phyloP scores from a whole-genome alignment of 2,329 filamentous ascomycete species.

The Pyrenophora seminiperda region DNA sequence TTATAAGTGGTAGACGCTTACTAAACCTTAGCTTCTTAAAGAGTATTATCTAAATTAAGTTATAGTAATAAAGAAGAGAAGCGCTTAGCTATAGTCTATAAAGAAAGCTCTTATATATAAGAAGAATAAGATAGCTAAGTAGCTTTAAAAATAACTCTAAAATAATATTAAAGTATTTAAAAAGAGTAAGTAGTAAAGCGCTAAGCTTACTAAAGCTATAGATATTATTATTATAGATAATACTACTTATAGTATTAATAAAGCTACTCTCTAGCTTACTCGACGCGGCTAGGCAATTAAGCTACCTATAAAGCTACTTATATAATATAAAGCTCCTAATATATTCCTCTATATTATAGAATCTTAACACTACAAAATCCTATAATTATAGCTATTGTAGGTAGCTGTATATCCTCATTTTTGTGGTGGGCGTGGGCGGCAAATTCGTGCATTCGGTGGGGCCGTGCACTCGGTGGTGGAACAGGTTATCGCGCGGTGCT shows the following conservation, averaged over 20 bases:
- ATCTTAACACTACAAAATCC: background rate
- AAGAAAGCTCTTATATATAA: too few species aligned
- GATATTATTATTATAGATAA: background rate
- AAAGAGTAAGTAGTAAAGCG: too few species aligned
- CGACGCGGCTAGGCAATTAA: background rate
- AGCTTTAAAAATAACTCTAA: too few species aligned
- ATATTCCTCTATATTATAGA: background rate
- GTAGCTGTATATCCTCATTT: constrained; percentile 2
- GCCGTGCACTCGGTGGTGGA: too few species aligned
- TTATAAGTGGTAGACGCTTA: too few species aligned
- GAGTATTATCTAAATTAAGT: too few species aligned
- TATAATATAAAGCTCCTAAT: constrained; percentile 1
- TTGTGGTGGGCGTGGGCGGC: background rate
- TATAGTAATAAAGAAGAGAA: too few species aligned
- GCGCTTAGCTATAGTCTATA: too few species aligned
- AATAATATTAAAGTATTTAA: too few species aligned
- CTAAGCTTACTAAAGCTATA: background rate
- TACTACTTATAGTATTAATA: background rate
- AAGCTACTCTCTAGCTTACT: background rate
- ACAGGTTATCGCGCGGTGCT: too few species aligned
- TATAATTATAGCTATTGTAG: constrained; percentile 1
- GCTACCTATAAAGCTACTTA: constrained; percentile 1
- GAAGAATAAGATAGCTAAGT: too few species aligned
- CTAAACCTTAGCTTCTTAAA: too few species aligned
- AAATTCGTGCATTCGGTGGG: background rate